Base-by-base conservation (phyloP, 495 filamentous ascomycete species). In the Chaetomidium leptoderma region DNA sequence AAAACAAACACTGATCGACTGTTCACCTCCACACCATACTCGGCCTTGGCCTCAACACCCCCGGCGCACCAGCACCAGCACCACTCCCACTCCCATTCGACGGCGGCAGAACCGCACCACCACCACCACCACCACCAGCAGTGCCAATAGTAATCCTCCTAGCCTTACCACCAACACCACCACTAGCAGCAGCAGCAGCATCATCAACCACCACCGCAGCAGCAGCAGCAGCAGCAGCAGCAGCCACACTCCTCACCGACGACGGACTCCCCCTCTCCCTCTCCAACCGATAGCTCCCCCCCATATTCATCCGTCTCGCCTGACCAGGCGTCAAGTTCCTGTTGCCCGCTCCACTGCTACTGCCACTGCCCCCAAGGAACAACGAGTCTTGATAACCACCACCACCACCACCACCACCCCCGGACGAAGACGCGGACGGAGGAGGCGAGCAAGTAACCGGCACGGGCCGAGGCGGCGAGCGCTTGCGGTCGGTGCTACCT, bases 291-390 rank as follows among this genome's bases (percentile, higher is more conserved):
- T 73, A 32, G 44, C 70, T 71, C 14, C 70, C 66, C 27, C 71
- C 68, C 35, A 78, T 62, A 43, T 72, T 70, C 73, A 79, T 79
- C 24, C 75, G 67, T 39, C 76, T 60, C 14, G 75, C 76, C 54
- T 77, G 74, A 2, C 74, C 74, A 1, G 70, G 59, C 17, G 75
- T 78, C 52, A 79, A 66, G 3, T 51, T 58, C 44, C 63, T 30
- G n/a, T n/a, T n/a, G 23, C 45, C 58, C 32, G 52, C 37, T 10
- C 51, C 47, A 33, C 19, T 19, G n/a, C n/a, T n/a, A n/a, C n/a
- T n/a, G n/a, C n/a, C n/a, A n/a, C n/a, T n/a, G n/a, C n/a, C n/a
- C n/a, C n/a, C n/a, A n/a, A n/a, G n/a, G 11, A 47, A 10, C 9
- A 42, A 21, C 8, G 39, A 42, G 0, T 2, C 26, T 16, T 17